Evolutionary conservation across 2,329 filamentous ascomycete genomes (phyloP).

Genomic region (Phaeosphaeria sp.): DNA sequence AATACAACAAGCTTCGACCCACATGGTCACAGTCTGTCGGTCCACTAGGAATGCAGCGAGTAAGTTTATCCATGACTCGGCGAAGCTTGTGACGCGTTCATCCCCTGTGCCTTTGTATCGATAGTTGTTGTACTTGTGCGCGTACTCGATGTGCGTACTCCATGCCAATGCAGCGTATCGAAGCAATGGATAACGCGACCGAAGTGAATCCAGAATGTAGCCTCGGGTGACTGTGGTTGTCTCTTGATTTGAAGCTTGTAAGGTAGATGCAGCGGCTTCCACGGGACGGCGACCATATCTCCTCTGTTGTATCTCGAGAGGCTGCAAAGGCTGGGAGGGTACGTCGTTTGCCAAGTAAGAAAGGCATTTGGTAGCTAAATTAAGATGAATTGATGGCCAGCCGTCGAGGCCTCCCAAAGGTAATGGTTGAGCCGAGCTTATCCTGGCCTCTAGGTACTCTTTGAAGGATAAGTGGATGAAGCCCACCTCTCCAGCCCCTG

Average conservation of each 20-base stretch:
- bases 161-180: neutral
- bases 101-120: neutral
- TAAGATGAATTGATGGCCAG: neutral
- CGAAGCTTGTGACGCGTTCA: neutral
- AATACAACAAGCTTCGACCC: constrained; percentile 1
- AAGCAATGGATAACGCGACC: neutral
- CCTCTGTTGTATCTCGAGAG: neutral
- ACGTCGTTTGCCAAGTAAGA: constrained; percentile 1
- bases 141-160: neutral
- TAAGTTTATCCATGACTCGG: neutral
- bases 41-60: neutral
- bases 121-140: neutral
- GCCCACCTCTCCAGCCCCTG: neutral
- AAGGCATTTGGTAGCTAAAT: neutral
- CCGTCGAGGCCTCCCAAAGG: neutral
- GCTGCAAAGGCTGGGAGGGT: neutral
- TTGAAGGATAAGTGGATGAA: constrained; percentile 1
- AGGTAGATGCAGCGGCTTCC: neutral
- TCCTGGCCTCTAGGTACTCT: neutral
- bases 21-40: neutral
- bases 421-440: neutral
- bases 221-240: neutral
- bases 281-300: neutral
- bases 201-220: neutral
- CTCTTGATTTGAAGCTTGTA: neutral